Percentiles rank a stretch among this genome's conserved stretches.
These are phyloP conservation scores for Blastocystis hominis DNA, from an alignment of 352 stramenopile genomes.

Conservation along the genomic window DNA sequence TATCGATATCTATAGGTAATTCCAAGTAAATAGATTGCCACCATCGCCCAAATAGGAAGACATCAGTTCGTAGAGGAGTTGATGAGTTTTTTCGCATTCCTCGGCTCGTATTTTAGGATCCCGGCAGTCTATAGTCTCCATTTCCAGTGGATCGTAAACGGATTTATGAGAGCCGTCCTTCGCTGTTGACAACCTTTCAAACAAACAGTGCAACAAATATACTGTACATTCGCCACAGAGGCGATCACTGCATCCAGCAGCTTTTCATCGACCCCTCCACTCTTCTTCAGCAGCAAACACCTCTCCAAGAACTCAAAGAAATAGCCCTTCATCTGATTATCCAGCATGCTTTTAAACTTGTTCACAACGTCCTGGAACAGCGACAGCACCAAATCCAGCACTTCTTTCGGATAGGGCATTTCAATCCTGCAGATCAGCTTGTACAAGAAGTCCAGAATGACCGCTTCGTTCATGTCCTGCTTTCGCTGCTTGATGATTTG, in stretches of 20 bases:
- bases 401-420: slow-evolving; percentile 30
- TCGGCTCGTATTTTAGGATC: background rate
- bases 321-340: slow-evolving; percentile 29
- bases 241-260: background rate
- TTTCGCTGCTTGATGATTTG: background rate
- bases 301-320: slow-evolving; percentile 40
- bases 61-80: slow-evolving; percentile 56
- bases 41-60: slow-evolving; percentile 45
- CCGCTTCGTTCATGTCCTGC: background rate
- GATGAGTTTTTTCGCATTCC: slow-evolving; percentile 51
- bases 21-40: background rate
- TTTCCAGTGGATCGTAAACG: background rate
- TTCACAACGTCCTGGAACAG: background rate
- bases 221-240: slow-evolving; percentile 1
- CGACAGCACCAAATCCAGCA: background rate
- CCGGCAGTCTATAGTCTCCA: background rate
- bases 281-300: background rate
- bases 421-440: background rate
- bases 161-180: background rate
- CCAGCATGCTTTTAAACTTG: background rate
- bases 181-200: slow-evolving; percentile 47
- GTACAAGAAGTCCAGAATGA: slow-evolving; percentile 13
- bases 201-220: slow-evolving; percentile 39
- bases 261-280: background rate
- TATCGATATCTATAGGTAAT: slow-evolving; percentile 47